These are phyloP conservation scores for Groenewaldozyma sp. DNA, from an alignment of 1,139 yeast species.

Conservation along the genomic window DNA sequence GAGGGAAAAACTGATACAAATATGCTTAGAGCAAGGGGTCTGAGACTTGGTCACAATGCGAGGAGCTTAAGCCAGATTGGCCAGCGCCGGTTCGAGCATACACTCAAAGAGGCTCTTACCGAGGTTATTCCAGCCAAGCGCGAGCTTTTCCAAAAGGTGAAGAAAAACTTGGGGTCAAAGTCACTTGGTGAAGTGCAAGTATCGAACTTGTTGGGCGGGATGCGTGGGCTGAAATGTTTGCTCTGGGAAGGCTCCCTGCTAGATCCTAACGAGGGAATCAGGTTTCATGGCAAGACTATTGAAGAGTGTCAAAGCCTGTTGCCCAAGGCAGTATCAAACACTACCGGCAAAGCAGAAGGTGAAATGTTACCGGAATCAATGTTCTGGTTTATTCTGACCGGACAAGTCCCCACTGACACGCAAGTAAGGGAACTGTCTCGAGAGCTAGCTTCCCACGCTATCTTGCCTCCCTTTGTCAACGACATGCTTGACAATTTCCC, in stretches of 20 bases:
- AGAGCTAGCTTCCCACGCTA: slow-evolving; percentile 78
- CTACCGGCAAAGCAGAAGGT: slow-evolving; percentile 42
- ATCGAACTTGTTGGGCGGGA: slow-evolving; percentile 42
- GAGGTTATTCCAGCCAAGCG: slow-evolving; percentile 36
- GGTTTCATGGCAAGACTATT: slow-evolving; percentile 46
- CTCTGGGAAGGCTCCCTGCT: slow-evolving; percentile 48
- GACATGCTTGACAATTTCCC: slow-evolving; percentile 80
- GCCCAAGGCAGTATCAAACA: slow-evolving; percentile 30
- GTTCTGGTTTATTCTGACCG: slow-evolving; percentile 87
- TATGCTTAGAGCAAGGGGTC: too few species aligned
- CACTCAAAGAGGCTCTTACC: slow-evolving; percentile 31
- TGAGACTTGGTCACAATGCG: too few species aligned
- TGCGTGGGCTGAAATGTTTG: slow-evolving; percentile 44
- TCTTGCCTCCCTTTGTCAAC: slow-evolving; percentile 76
- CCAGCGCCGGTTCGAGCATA: slow-evolving; percentile 16
- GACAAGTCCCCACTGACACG: slow-evolving; percentile 71
- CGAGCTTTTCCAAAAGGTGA: slow-evolving; percentile 33
- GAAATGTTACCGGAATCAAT: slow-evolving; percentile 70
- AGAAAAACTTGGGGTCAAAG: slow-evolving; percentile 28
- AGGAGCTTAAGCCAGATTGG: too few species aligned
- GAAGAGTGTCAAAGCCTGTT: slow-evolving; percentile 39
- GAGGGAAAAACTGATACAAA: too few species aligned
- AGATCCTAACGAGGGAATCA: slow-evolving; percentile 45
- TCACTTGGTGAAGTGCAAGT: slow-evolving; percentile 39
- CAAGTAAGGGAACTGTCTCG: slow-evolving; percentile 70